Evolutionary conservation across 805 yeast genomes (phyloP), one percentile per base, ranked within the genome.

Genomic region (Kodamaea neixiangensis): DNA sequence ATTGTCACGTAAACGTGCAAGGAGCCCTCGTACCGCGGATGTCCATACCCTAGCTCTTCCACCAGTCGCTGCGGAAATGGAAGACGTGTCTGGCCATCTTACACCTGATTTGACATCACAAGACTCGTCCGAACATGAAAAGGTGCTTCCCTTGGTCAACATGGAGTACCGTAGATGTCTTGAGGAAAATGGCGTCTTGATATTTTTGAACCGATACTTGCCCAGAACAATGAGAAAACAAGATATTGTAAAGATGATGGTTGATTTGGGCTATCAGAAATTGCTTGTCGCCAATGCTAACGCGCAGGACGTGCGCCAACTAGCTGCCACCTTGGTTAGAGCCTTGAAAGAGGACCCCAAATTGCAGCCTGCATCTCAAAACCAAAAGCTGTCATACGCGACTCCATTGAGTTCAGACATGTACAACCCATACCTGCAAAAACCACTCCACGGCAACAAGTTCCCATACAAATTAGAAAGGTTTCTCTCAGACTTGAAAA

Each of bases 231-330:
- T 54, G 25, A 48, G 53, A 5, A 55, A 56, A 34, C 45, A 38
- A n/a, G 60, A 60, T 21, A 35, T 62, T 14, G 47, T 51, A 14
- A 49, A 51, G 31, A 21, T 62, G 39, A 29, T 56, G 9, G 17
- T 57, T n/a, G 55, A 60, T 44, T 54, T 62, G 44, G 64, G 65
- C 5, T 62, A 58, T 31, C 31, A 37, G 10, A 17, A 45, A 14
- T 5, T 37, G 20, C 21, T 37, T 7, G 21, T 11, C 2, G 21
- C 21, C 15, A 19, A 37, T 5, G 34, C 11, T 7, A 18, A 37
- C 14, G 7, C 14, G 14, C 20, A 45, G n/a, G 25, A 45, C 18
- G 37, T 45, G 15, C 34, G 7, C 22, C 14, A 18, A 5, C 18
- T 45, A 11, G 48, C 48, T 14, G 17, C 22, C 15, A 14, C 13